Conservation (phyloP, 202 grass and related monocot species). For the Panicum hallii region DNA sequence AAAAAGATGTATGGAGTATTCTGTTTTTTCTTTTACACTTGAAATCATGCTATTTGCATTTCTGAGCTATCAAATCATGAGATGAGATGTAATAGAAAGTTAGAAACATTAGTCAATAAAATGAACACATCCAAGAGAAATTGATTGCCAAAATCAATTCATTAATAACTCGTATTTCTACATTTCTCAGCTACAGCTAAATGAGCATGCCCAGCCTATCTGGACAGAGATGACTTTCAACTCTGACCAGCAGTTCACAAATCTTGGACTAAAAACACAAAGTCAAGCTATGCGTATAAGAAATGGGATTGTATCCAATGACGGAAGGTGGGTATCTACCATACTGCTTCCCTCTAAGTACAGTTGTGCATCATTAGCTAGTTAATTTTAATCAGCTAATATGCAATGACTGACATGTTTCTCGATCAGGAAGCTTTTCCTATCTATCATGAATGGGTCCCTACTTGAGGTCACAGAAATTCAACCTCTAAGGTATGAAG, state of each 20-base stretch:
- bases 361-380: neutral
- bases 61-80: slow-evolving; percentile 25
- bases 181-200: slow-evolving; percentile 88
- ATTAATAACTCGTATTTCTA: slow-evolving; percentile 31
- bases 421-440: slow-evolving; percentile 76
- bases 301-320: slow-evolving; percentile 65
- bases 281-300: slow-evolving; percentile 57
- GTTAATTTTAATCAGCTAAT: slow-evolving; percentile 31
- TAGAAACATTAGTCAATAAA: slow-evolving; percentile 4
- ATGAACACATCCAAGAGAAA: slow-evolving; percentile 17
- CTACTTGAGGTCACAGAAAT: slow-evolving; percentile 89
- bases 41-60: slow-evolving; percentile 29
- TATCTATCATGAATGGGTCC: slow-evolving; percentile 66
- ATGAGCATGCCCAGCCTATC: slow-evolving; percentile 94
- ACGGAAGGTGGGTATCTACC: slow-evolving; percentile 71
- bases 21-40: neutral
- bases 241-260: slow-evolving; percentile 51
- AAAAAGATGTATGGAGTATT: neutral
- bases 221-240: slow-evolving; percentile 83
- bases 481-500: slow-evolving; percentile 81
- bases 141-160: slow-evolving; percentile 16
- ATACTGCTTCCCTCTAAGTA: slow-evolving; percentile 34
- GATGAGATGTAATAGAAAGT: slow-evolving; percentile 9
- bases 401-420: slow-evolving; percentile 44
- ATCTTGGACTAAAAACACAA: slow-evolving; percentile 54